These are phyloP conservation scores for Geosmithia morbida DNA, from an alignment of 2,329 filamentous ascomycete genomes.

Conservation along the genomic window DNA sequence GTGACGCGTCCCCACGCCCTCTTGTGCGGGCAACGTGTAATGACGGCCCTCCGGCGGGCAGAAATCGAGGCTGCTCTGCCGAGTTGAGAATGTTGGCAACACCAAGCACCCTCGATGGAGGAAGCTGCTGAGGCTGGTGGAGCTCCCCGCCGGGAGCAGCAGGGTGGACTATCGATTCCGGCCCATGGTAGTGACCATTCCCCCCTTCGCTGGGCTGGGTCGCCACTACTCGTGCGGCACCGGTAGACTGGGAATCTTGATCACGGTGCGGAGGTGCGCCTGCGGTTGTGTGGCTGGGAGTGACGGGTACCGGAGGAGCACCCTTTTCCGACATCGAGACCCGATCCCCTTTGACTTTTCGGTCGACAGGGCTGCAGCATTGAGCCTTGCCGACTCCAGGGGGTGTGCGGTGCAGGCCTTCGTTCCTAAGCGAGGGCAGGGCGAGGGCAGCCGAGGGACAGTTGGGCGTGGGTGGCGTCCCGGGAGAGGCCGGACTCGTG, in stretches of 20 bases:
- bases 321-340: constrained; percentile 51
- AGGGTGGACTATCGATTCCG: neutral
- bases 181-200: neutral
- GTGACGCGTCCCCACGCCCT: neutral
- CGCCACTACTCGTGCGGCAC: neutral
- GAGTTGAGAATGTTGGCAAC: constrained; percentile 25
- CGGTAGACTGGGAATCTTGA: neutral
- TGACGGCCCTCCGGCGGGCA: neutral
- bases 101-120: constrained; percentile 13
- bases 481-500: constrained; percentile 18
- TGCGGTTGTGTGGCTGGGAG: constrained; percentile 30
- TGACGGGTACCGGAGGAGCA: constrained; percentile 35
- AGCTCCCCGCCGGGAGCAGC: neutral
- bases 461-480: constrained; percentile 17
- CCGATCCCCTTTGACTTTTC: constrained; percentile 39
- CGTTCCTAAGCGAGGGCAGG: neutral
- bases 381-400: constrained; percentile 21
- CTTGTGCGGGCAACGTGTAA: neutral
- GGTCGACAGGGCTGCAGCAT: constrained; percentile 41
- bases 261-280: constrained; percentile 20
- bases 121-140: constrained; percentile 9
- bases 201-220: constrained; percentile 3
- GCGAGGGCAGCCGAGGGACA: constrained; percentile 9
- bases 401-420: neutral
- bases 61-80: constrained; percentile 9